Percentiles rank a stretch among this genome's conserved stretches.
These are phyloP conservation scores for Suhomyces taliae DNA, from an alignment of 1,139 yeast genomes.

Conservation along the genomic window DNA sequence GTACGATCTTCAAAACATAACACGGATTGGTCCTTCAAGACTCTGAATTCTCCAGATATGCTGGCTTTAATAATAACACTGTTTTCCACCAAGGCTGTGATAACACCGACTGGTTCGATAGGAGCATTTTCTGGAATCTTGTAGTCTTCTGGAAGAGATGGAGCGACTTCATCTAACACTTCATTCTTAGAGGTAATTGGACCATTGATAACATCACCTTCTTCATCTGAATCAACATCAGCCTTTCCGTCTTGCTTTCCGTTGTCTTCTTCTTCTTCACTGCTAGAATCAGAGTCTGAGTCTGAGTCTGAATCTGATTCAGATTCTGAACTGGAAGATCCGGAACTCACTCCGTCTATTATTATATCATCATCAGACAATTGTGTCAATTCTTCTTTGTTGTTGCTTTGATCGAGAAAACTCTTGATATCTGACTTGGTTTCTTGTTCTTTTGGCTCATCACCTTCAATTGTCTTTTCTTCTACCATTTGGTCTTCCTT, in stretches of 20 bases:
- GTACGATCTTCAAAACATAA: conserved; percentile 74
- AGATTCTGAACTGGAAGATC: conserved; percentile 17
- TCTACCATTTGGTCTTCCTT: background rate
- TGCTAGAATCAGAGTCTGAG: conserved; percentile 22
- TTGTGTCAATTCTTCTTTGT: conserved; percentile 11
- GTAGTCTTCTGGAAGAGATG: conserved; percentile 68
- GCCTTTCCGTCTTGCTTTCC: conserved; percentile 21
- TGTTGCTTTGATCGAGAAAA: conserved; percentile 8
- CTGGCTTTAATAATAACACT: conserved; percentile 72
- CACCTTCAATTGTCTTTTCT: background rate
- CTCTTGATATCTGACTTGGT: conserved; percentile 1
- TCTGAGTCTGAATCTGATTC: conserved; percentile 20
- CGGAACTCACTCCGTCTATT: conserved; percentile 17
- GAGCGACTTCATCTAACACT: conserved; percentile 64
- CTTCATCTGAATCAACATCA: conserved; percentile 36
- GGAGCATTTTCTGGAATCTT: conserved; percentile 58
- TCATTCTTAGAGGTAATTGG: conserved; percentile 84
- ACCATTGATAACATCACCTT: conserved; percentile 41
- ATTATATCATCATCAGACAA: conserved; percentile 26
- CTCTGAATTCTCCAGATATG: conserved; percentile 83
- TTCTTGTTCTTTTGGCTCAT: conserved; percentile 1
- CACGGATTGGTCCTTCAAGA: conserved; percentile 78
- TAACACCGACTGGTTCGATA: conserved; percentile 71
- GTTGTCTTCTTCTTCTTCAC: conserved; percentile 18
- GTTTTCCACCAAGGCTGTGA: conserved; percentile 68